phyloP scores from a whole-genome alignment of 768 basidiomycete species.

The Pulveroboletus sp. region DNA sequence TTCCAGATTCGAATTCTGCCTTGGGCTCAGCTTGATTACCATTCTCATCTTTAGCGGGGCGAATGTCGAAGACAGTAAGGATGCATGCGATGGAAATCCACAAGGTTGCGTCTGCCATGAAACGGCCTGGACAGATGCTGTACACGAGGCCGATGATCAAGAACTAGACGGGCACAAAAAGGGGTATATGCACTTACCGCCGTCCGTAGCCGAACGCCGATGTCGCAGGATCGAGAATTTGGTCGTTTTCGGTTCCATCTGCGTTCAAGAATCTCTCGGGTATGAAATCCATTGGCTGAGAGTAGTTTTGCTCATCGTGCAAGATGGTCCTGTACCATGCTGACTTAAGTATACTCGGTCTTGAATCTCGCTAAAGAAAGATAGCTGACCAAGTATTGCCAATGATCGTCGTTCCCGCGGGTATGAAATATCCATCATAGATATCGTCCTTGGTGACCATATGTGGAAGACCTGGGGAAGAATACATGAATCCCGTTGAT shows the following conservation, averaged over 20 bases:
- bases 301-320: conserved; percentile 34
- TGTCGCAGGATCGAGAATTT: conserved; percentile 27
- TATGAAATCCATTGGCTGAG: conserved; percentile 31
- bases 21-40: conserved; percentile 16
- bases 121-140: conserved; percentile 40
- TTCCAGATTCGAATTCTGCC: conserved; percentile 26
- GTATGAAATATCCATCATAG: conserved; percentile 31
- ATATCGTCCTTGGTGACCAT: conserved; percentile 31
- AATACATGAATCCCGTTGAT: conserved; percentile 9
- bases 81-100: conserved; percentile 32
- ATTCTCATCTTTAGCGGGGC: conserved; percentile 16
- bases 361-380: background rate
- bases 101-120: conserved; percentile 40
- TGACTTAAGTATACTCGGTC: conserved; percentile 3
- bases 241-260: conserved; percentile 33
- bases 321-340: conserved; percentile 30
- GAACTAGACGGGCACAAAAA: background rate
- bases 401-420: conserved; percentile 45
- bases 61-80: conserved; percentile 26
- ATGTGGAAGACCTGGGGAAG: conserved; percentile 27
- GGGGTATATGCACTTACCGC: conserved; percentile 16
- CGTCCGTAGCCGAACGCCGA: conserved; percentile 36
- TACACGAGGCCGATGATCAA: background rate
- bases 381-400: conserved; percentile 52
- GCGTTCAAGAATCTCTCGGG: conserved; percentile 37